Conservation (phyloP, 129 eudicot species). For the Artemisia argyi region DNA sequence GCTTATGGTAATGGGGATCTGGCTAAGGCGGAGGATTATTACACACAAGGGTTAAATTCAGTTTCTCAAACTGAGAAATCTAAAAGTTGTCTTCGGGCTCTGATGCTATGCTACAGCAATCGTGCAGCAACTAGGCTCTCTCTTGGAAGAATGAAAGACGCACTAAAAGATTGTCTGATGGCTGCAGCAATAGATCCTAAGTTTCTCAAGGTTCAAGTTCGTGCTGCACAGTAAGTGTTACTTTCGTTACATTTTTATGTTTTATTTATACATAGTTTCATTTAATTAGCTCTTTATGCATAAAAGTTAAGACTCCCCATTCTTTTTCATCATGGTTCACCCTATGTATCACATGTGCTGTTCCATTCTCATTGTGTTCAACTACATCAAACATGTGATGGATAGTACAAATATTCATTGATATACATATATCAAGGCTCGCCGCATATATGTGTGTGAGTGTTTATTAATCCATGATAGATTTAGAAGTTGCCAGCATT, state of each 20-base stretch:
- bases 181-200: conserved; percentile 89
- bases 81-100: conserved; percentile 65
- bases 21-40: conserved; percentile 83
- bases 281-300: conserved; percentile 21
- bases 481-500: conserved; percentile 4
- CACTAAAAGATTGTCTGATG: conserved; percentile 78
- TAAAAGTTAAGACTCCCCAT: conserved; percentile 4
- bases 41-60: conserved; percentile 80
- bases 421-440: neutral
- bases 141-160: conserved; percentile 90
- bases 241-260: neutral
- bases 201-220: conserved; percentile 79
- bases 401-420: neutral
- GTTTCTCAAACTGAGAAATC: conserved; percentile 75
- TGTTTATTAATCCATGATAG: conserved; percentile 1
- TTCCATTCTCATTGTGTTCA: neutral
- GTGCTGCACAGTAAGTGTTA: conserved; percentile 84
- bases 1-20: conserved; percentile 83
- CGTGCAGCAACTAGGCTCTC: conserved; percentile 94
- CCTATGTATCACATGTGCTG: neutral
- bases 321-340: neutral
- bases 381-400: neutral
- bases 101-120: conserved; percentile 95
- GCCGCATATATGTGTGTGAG: too few species aligned
- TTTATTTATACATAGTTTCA: neutral